Evolutionary conservation across 2,329 filamentous ascomycete genomes (phyloP), one percentile per base, ranked within the genome.

Genomic region (Pseudomassariella vexata): DNA sequence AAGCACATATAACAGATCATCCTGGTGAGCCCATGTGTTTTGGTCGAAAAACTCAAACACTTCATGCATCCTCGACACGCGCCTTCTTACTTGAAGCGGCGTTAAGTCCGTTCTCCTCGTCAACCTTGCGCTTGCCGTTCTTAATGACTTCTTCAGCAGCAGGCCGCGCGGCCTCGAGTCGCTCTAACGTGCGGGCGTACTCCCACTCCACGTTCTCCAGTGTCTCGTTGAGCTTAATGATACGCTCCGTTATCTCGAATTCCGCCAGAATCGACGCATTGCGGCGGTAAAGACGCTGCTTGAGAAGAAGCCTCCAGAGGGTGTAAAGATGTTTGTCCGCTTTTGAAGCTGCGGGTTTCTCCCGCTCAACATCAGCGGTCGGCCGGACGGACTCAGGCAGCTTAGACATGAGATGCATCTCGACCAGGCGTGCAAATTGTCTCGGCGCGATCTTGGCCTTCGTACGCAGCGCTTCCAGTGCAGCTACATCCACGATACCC

Each of bases 241-340:
- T 74, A 21, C 83, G 71, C 54, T 90, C 84, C 0, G 62, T 55
- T 5, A 65, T 63, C 34, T 86, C 82, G 24, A 90, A 60, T 55
- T 89, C 80, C 22, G 74, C 71, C 9, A 94, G 66, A 3, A 73
- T 59, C 45, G 89, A 81, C 36, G 70, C 72, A 49, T 92, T 90
- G 47, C 87, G 82, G 26, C 74, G 70, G 52, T 85, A 88, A 4
- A 94, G 64, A 21, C 86, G 67, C 47, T 85, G 74, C 61, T 92
- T 92, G n/a, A 82, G 76, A 24, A 85, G 65, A 16, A 90, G 56
- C 19, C 79, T 67, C 83, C 84, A 94, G 26, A 86, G 70, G 40
- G 69, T 73, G 52, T 83, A 84, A 30, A 72, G 66, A 17, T 79
- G 68, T 43, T 77, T 69, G 42, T 82, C 71, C 26, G 65, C 65